Evolutionary conservation across 495 filamentous ascomycete genomes (phyloP).

Genomic region (Copromyces sp.): DNA sequence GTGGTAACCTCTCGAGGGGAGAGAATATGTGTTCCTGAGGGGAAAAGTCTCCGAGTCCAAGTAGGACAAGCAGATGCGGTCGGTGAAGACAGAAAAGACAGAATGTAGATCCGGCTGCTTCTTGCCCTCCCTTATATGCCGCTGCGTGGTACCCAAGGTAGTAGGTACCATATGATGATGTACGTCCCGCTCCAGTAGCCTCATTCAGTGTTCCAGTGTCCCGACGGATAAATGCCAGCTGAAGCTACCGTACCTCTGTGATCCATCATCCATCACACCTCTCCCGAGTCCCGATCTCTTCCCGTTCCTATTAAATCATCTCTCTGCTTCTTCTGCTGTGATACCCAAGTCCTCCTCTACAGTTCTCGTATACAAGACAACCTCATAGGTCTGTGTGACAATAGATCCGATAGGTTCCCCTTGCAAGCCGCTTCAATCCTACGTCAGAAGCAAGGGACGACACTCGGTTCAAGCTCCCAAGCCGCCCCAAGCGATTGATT

Average conservation of each 20-base stretch:
- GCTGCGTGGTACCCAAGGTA: not conserved
- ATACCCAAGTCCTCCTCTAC: not conserved
- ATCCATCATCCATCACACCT: not conserved
- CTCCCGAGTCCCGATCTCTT: not conserved
- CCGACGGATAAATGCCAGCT: not conserved
- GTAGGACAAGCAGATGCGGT: not conserved
- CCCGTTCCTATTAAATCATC: not conserved
- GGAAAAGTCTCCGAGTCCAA: not conserved
- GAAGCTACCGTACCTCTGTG: not conserved
- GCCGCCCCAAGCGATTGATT: not conserved
- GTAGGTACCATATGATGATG: not conserved
- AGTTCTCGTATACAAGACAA: not conserved
- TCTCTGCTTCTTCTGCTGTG: not conserved
- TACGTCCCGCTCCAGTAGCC: not conserved
- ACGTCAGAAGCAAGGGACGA: not conserved
- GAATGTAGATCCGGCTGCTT: not conserved
- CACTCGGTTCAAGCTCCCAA: not conserved
- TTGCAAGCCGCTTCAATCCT: not conserved
- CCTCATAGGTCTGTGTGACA: not conserved
- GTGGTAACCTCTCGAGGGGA: too few relatives aligned
- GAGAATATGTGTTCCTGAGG: too few relatives aligned
- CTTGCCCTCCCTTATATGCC: not conserved
- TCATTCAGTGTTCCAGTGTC: not conserved
- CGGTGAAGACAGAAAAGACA: not conserved
- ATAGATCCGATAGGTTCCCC: not conserved